Evolutionary conservation across 495 filamentous ascomycete genomes (phyloP).

Genomic region (Penicillium salamii): DNA sequence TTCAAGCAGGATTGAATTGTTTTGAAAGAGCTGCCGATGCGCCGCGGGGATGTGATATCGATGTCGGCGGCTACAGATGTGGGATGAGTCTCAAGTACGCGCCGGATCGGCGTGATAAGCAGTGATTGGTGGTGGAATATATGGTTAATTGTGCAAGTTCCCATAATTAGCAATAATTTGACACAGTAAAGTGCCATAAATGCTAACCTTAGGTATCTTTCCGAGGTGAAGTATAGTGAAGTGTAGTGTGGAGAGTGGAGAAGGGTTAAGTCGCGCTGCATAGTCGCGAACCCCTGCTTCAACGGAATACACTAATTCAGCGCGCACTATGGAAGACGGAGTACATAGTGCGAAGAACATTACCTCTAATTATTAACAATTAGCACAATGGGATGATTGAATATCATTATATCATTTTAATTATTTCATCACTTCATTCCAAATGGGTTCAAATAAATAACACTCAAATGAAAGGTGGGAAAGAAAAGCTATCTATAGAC

Average conservation of each 20-base stretch:
- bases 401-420: slow-evolving; percentile 9
- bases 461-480: slow-evolving; percentile 6
- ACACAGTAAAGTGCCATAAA: slow-evolving; percentile 6
- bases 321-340: too few species aligned
- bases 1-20: slow-evolving; percentile 3
- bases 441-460: slow-evolving; percentile 10
- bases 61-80: slow-evolving; percentile 27
- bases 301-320: too few species aligned
- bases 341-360: too few species aligned
- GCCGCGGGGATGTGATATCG: slow-evolving; percentile 20
- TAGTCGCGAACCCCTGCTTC: slow-evolving; percentile 3
- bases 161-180: slow-evolving; percentile 26
- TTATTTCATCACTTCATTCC: slow-evolving; percentile 28
- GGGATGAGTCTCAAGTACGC: slow-evolving; percentile 24
- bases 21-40: slow-evolving; percentile 2
- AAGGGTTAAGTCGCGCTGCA: neutral
- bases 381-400: neutral
- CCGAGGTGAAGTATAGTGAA: slow-evolving; percentile 5
- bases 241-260: neutral
- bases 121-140: neutral
- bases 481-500: slow-evolving; percentile 26
- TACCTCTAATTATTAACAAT: too few species aligned
- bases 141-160: slow-evolving; percentile 5
- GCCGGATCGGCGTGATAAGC: slow-evolving; percentile 20
- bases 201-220: too few species aligned